Conservation (phyloP, 495 filamentous ascomycete genomes). For the Xylaria bambusicola region DNA sequence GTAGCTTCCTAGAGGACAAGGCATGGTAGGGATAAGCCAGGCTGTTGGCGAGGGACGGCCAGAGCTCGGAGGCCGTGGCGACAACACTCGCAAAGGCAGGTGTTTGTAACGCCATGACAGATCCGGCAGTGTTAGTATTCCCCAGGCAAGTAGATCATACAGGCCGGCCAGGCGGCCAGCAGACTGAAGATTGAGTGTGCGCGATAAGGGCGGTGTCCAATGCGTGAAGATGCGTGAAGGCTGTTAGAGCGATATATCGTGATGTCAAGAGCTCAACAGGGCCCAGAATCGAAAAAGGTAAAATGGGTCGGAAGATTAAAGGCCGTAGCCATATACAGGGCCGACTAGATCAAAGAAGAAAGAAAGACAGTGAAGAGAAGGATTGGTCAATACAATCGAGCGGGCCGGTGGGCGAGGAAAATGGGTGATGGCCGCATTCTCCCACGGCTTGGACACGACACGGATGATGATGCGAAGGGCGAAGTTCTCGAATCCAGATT, state of each 20-base stretch:
- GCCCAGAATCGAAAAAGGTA: not conserved
- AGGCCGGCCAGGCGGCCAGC: conserved; percentile 18
- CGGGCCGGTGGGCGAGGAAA: not conserved
- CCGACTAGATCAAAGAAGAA: not conserved
- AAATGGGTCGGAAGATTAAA: not conserved
- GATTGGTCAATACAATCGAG: not conserved
- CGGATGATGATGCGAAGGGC: conserved; percentile 5
- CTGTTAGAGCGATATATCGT: too few species aligned
- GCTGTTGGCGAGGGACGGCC: conserved; percentile 55
- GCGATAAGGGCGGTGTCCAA: conserved; percentile 9
- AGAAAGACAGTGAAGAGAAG: not conserved
- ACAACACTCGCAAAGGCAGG: conserved; percentile 46
- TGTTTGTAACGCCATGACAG: conserved; percentile 35
- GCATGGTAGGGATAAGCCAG: conserved; percentile 46
- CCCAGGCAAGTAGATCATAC: not conserved
- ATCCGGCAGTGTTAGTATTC: not conserved
- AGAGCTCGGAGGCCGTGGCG: conserved; percentile 54
- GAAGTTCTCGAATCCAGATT: too few species aligned
- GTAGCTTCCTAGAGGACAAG: conserved; percentile 13
- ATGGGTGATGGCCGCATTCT: conserved; percentile 1
- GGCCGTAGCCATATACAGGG: conserved; percentile 1
- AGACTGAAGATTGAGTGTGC: not conserved
- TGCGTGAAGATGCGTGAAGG: not conserved
- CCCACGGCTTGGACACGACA: not conserved
- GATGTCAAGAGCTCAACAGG: not conserved